Evolutionary conservation across 2,329 filamentous ascomycete genomes (phyloP), one percentile per base, ranked within the genome.

Genomic region (Calonectria fujianensis): DNA sequence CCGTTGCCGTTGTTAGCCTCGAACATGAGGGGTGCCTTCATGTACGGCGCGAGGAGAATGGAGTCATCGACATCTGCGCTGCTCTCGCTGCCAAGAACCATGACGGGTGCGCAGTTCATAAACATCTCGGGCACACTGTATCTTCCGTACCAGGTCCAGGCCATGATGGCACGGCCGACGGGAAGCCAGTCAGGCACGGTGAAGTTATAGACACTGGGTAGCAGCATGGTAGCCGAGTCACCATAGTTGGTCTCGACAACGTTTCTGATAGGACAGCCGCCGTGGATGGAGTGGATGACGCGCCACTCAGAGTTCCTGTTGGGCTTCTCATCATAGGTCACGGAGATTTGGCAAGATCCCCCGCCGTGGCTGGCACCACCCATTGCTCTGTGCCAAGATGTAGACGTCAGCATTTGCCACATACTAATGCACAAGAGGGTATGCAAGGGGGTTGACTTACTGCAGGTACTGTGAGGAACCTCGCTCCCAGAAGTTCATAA

Each of bases 101-200:
- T 90, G 71, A 96, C 86, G 0, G 94, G 91, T 1, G 93, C 94
- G 80, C 95, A 98, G 89, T 97, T 96, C 94, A 96, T 96, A 88
- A 97, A 97, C 88, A 97, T 94, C 82, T 98, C 96, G 4, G 95
- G 92, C 86, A 97, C 96, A 35, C 96, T 96, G 41, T 96, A 82
- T 75, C 93, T 94, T 86, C 98, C 98, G 85, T 96, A 90, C 96
- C 95, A 98, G 4, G 94, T 94, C 94, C 95, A 97, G 5, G 94
- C 94, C 63, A 89, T 88, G 13, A 90, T 92, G 78, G 89, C 83
- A 77, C 57, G 57, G 16, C 57, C 57, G 6, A 63, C 57, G 1
- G 57, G 35, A 37, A 63, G 57, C 57, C 57, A 63, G 13, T 63
- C 37, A 29, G 57, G 57, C n/a, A 63, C 24, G 14, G 57, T 63